Evolutionary conservation across 495 filamentous ascomycete genomes (phyloP), one percentile per base, ranked within the genome.

Genomic region (Penicillium canescens): DNA sequence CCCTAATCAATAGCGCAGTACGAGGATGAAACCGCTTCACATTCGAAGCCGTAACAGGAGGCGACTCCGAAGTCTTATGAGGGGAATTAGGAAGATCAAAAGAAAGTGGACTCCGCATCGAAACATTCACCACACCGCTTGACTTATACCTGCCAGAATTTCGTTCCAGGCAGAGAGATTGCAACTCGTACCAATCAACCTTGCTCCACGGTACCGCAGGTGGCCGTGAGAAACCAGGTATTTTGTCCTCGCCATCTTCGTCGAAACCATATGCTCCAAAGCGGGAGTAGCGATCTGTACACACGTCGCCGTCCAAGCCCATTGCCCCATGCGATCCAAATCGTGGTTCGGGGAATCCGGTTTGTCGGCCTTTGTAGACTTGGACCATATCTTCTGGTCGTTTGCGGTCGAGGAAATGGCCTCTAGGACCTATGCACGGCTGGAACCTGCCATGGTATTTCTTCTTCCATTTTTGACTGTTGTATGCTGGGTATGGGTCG

Each of bases 1-100:
- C 78, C 10, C 91, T 84, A 33, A 94, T 75, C 9, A 95, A 62
- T n/a, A 94, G 33, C 0, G 89, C 90, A 0, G 87, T 89, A 16
- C 90, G 82, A 6, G 52, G 33, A 37, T 66, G 63, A 40, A 54
- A 52, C 9, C 20, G 45, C 47, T 56, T 63, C 14, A 56, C 55
- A 26, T 35, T 26, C 21, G 41, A 38, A 12, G 31, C 14, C 16
- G 28, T 0, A 5, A 12, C 33, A 13, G 6, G 50, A 26, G 16
- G 26, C 5, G 49, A 16, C n/a, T 46, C 50, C 11, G 24, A 34
- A 0, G 13, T 20, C 28, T 63, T 57, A 1, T 16, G 45, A 28
- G 59, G 53, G 1, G 46, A 40, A 40, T 54, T 42, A 26, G 51
- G 53, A 7, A 65, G 44, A 26, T 62, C 56, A 31, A 65, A 62